Conservation (phyloP, 2,329 filamentous ascomycete species). For the Aquanectria penicillioides region DNA sequence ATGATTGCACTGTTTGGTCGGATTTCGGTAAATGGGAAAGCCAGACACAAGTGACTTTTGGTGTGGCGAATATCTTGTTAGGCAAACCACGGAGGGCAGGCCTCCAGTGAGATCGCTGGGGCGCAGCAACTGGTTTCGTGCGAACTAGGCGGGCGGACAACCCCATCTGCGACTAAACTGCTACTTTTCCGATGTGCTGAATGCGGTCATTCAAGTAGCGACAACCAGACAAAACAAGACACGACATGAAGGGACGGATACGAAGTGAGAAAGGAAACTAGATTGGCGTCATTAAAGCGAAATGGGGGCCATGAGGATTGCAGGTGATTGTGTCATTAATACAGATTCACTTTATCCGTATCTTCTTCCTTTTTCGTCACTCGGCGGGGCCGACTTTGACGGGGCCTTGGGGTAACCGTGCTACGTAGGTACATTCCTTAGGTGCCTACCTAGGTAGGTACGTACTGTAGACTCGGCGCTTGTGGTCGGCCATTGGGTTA, state of each 20-base stretch:
- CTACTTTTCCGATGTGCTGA: no score
- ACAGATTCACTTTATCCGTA: not conserved
- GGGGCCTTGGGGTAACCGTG: not conserved
- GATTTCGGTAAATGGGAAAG: not conserved
- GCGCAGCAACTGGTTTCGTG: slow-evolving; percentile 2
- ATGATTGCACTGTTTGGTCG: no score
- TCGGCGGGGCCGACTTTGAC: not conserved
- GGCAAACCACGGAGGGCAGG: slow-evolving; percentile 10
- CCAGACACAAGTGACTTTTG: not conserved
- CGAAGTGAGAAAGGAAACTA: not conserved
- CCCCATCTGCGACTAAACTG: no score
- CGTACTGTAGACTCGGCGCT: no score
- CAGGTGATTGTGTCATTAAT: not conserved
- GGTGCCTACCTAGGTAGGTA: no score
- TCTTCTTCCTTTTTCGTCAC: not conserved
- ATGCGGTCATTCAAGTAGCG: no score
- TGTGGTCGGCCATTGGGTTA: no score
- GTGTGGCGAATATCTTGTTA: slow-evolving; percentile 8
- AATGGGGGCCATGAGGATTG: not conserved
- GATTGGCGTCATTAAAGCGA: not conserved
- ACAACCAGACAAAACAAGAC: not conserved
- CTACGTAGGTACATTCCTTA: no score
- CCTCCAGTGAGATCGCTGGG: not conserved
- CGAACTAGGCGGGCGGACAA: not conserved
- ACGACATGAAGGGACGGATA: not conserved